Percentiles rank a stretch among this genome's conserved stretches.
phyloP scores from a whole-genome alignment of 1,284 basidiomycete genomes.

The Bondarzewia mesenterica region DNA sequence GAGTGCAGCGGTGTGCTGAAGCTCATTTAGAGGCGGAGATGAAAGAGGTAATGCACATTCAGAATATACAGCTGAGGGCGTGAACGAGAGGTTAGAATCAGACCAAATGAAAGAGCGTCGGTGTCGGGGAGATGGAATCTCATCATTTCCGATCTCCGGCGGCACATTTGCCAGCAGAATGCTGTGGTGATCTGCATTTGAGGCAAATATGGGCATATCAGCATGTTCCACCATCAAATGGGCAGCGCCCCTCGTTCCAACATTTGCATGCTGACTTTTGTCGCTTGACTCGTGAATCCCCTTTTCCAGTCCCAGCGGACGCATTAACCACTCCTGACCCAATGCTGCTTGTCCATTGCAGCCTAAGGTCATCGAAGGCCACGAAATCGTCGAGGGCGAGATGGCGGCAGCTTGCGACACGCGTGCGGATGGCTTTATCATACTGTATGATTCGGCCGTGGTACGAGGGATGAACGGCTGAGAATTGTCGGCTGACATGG shows the following conservation, averaged over 20 bases:
- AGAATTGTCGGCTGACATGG: too few relatives aligned
- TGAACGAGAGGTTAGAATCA: not conserved
- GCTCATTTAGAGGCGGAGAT: not conserved
- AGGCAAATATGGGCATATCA: not conserved
- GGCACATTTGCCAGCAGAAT: not conserved
- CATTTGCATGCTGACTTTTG: not conserved
- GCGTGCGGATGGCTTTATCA: too few relatives aligned
- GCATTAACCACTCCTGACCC: too few relatives aligned
- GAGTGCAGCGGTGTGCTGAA: not conserved
- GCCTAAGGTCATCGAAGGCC: too few relatives aligned
- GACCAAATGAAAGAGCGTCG: not conserved
- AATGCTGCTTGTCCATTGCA: too few relatives aligned
- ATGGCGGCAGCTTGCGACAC: too few relatives aligned
- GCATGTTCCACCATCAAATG: not conserved
- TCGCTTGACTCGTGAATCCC: not conserved
- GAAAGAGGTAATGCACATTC: not conserved
- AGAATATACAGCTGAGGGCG: not conserved
- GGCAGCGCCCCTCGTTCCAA: not conserved
- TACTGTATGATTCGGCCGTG: too few relatives aligned
- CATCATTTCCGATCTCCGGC: not conserved
- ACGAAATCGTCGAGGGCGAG: not conserved
- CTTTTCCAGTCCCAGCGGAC: too few relatives aligned
- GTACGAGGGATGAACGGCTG: too few relatives aligned
- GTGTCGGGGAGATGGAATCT: not conserved
- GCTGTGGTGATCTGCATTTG: not conserved